Base-by-base conservation (phyloP, 345 rosid species). In the Streptanthus diversifolius region DNA sequence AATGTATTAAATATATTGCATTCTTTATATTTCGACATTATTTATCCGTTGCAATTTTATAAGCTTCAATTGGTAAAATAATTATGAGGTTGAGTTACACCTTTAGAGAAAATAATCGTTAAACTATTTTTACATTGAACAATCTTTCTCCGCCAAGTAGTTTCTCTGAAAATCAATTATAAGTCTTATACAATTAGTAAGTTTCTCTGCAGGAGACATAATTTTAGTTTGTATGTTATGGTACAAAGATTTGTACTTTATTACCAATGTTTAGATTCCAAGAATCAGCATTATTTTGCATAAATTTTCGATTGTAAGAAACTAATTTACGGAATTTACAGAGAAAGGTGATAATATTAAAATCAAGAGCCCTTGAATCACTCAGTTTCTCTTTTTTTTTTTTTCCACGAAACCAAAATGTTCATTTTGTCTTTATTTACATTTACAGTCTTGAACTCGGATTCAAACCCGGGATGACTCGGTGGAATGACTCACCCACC, bases 391-490 rank as follows among this genome's bases (percentile, higher is more conserved):
- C 41, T 48, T 1, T 43, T 33, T 48, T 1, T 43, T 33, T 52
- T 19, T 25, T 25, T 25, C 21, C 27, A 71, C 37, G 68, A 60
- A 60, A 49, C 11, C 29, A 24, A 66, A 44, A 24, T 36, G 72
- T 57, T 51, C 55, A 43, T 15, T 3, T 60, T 27, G 3, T 65
- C 45, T 49, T 71, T 58, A 75, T 53, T 62, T 62, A 68, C 74
- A 75, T 52, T 62, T 68, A 61, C 35, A 61, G 35, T 51, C 51
- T 62, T 35, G 8, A 67, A 44, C 81, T 82, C 85, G 78, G 73
- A 80, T 58, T 71, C 39, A 66, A 84, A 83, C 86, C 68, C 80
- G 81, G 92, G 92, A 89, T 81, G 90, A 89, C 92, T 84, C 82
- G 85, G 88, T 86, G 72, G 81, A 79, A 49, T 72, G 54, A 80